These are phyloP conservation scores for Echinochloa phyllopogon DNA, from an alignment of 176 grass and related monocot species.

Conservation along the genomic window DNA sequence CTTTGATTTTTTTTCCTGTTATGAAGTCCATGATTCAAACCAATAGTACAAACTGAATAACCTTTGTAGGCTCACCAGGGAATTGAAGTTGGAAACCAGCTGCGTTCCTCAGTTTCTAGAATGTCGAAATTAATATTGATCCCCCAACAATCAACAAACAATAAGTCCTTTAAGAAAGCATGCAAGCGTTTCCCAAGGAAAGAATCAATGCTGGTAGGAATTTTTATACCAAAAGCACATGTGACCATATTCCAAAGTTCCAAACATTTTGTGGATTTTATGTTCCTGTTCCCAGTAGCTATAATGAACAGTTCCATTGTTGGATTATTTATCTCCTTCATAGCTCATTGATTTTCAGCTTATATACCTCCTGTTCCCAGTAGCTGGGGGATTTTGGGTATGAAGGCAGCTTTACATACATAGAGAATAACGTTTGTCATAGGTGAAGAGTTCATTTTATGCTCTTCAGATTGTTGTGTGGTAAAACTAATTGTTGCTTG, in stretches of 20 bases:
- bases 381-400: conserved; percentile 12
- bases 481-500: neutral
- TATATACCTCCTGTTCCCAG: neutral
- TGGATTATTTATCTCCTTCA: neutral
- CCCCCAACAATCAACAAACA: neutral
- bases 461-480: neutral
- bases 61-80: neutral
- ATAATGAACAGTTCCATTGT: neutral
- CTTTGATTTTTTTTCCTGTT: neutral
- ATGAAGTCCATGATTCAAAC: neutral
- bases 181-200: neutral
- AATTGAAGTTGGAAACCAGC: neutral
- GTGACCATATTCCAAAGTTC: neutral
- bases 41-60: neutral
- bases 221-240: neutral
- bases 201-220: neutral
- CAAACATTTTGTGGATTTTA: neutral
- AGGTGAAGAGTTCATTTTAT: neutral
- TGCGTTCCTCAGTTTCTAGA: neutral
- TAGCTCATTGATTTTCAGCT: neutral
- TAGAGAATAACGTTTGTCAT: neutral
- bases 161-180: neutral
- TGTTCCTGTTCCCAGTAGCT: neutral
- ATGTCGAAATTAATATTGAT: neutral
- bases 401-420: neutral